These are phyloP conservation scores for Geranomyces variabilis DNA, from an alignment of 192 early-diverging fungal species.

Conservation along the genomic window DNA sequence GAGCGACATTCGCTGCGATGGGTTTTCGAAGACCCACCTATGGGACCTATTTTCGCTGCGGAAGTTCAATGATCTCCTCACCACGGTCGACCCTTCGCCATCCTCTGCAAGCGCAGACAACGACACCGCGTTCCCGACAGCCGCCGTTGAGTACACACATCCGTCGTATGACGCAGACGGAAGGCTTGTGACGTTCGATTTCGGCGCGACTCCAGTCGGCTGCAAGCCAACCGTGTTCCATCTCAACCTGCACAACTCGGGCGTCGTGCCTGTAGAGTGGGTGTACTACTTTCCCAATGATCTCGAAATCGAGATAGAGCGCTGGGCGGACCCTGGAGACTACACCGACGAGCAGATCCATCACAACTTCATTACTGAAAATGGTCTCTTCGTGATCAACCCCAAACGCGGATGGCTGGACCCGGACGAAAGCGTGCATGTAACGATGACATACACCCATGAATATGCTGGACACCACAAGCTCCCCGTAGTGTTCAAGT, in stretches of 20 bases:
- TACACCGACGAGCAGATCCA: constrained; percentile 59
- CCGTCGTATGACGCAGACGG: neutral
- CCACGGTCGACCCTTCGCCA: constrained; percentile 17
- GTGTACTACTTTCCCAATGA: constrained; percentile 59
- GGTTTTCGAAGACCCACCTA: constrained; percentile 45
- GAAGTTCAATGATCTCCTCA: constrained; percentile 48
- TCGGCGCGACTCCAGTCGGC: constrained; percentile 53
- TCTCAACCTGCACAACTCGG: constrained; percentile 52
- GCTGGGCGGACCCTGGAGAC: constrained; percentile 62
- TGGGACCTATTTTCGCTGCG: constrained; percentile 58
- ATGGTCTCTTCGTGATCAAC: constrained; percentile 49
- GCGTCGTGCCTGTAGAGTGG: constrained; percentile 65
- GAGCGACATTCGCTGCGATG: constrained; percentile 55
- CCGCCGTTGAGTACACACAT: constrained; percentile 1
- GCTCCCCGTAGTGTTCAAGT: constrained; percentile 58
- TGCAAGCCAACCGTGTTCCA: constrained; percentile 42
- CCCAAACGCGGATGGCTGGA: constrained; percentile 54
- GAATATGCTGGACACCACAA: constrained; percentile 54
- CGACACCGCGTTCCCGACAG: constrained; percentile 34
- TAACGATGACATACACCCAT: constrained; percentile 55
- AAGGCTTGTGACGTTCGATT: constrained; percentile 53
- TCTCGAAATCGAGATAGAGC: constrained; percentile 57
- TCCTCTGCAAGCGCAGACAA: neutral
- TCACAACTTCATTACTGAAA: constrained; percentile 59
- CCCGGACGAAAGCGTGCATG: constrained; percentile 47